Evolutionary conservation across 306 rosid species (phyloP).

Genomic region (Pyrus bretschneideri): DNA sequence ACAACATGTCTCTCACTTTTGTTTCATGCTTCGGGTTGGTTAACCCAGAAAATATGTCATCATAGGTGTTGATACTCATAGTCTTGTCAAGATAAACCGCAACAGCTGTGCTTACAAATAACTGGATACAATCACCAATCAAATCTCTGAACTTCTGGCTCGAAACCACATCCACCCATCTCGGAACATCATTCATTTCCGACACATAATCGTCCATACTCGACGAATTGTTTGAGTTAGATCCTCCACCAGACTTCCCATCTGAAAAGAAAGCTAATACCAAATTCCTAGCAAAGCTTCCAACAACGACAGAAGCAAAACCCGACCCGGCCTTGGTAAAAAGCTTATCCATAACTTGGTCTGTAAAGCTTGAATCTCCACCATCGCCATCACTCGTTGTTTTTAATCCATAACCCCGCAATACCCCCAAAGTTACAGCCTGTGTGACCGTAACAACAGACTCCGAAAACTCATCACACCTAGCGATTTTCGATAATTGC

Average conservation of each 20-base stretch:
- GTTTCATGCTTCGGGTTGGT: slow-evolving; percentile 65
- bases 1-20: slow-evolving; percentile 54
- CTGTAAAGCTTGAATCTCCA: slow-evolving; percentile 25
- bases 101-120: slow-evolving; percentile 71
- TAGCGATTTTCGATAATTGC: slow-evolving; percentile 61
- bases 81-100: slow-evolving; percentile 84
- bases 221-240: slow-evolving; percentile 8
- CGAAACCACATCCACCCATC: slow-evolving; percentile 52
- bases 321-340: slow-evolving; percentile 60
- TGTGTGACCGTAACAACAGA: slow-evolving; percentile 46
- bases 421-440: slow-evolving; percentile 46
- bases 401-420: slow-evolving; percentile 38
- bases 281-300: slow-evolving; percentile 79
- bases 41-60: slow-evolving; percentile 65
- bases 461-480: slow-evolving; percentile 49
- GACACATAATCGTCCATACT: slow-evolving; percentile 3
- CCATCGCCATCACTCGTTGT: slow-evolving; percentile 4
- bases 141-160: slow-evolving; percentile 40
- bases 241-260: slow-evolving; percentile 24
- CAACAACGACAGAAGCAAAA: slow-evolving; percentile 65
- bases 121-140: slow-evolving; percentile 59
- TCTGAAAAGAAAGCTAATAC: slow-evolving; percentile 43
- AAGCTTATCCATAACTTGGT: slow-evolving; percentile 46
- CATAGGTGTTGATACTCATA: slow-evolving; percentile 62
- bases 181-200: slow-evolving; percentile 17